Conservation (phyloP, 2,329 filamentous ascomycete species). For the Talaromyces sp. region DNA sequence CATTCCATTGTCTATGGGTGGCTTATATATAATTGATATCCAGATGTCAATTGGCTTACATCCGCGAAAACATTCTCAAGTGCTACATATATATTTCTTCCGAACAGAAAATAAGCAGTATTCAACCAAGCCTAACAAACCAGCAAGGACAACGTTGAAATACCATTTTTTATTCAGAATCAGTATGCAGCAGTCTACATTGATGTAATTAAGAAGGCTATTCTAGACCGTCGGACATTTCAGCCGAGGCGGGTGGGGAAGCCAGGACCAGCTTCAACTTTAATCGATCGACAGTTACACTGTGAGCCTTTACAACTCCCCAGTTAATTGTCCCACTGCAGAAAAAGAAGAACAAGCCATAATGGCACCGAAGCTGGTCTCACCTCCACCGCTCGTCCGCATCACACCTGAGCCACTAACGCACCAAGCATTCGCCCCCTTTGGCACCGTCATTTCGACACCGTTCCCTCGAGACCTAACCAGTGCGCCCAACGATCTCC, state of each 20-base stretch:
- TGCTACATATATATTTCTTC: no score
- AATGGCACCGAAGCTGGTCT: slow-evolving; percentile 30
- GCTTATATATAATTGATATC: no score
- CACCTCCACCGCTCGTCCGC: slow-evolving; percentile 32
- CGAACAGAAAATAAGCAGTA: no score
- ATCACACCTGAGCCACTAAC: slow-evolving; percentile 64
- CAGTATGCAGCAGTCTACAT: neutral
- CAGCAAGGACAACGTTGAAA: no score
- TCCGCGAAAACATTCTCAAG: no score
- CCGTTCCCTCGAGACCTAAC: slow-evolving; percentile 54
- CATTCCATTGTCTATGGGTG: no score
- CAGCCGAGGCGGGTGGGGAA: neutral
- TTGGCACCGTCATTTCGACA: slow-evolving; percentile 78
- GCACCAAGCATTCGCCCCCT: slow-evolving; percentile 64
- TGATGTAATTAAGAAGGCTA: neutral
- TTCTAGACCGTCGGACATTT: neutral
- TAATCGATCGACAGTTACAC: neutral
- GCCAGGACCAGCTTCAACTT: neutral
- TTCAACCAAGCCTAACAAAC: no score
- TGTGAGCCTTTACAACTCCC: neutral
- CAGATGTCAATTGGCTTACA: no score
- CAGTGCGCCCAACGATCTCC: slow-evolving; percentile 37
- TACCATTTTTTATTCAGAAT: no score
- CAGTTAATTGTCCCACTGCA: neutral
- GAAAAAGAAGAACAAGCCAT: neutral